Conservation (phyloP, 805 yeast species). For the Starmerella ratchasimensis region DNA sequence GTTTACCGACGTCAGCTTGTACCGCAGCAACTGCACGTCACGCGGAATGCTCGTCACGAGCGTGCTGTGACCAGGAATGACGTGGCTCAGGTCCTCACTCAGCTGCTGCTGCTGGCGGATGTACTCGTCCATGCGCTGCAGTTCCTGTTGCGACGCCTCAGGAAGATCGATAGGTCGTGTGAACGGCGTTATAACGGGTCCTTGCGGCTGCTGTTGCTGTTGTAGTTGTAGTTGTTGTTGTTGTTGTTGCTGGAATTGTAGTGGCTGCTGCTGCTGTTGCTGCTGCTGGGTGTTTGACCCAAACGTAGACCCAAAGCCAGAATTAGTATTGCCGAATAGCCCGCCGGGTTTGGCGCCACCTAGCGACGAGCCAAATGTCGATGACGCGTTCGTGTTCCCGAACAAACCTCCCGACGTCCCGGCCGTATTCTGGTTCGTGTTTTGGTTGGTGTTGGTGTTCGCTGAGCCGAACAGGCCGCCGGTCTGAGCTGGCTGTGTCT, state of each 20-base stretch:
- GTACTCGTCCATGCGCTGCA: constrained; percentile 43
- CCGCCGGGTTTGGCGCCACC: too few relatives aligned
- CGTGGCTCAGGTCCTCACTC: constrained; percentile 36
- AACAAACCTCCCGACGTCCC: not conserved
- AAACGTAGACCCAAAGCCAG: too few relatives aligned
- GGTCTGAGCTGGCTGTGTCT: too few relatives aligned
- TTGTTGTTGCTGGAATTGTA: constrained; percentile 11
- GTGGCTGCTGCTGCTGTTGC: constrained; percentile 4
- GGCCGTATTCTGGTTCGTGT: not conserved
- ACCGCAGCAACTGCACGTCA: constrained; percentile 39
- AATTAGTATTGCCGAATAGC: not conserved
- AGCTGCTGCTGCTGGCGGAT: constrained; percentile 40
- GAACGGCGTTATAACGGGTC: constrained; percentile 36
- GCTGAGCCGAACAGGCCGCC: not conserved
- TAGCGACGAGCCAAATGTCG: too few relatives aligned
- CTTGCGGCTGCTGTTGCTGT: constrained; percentile 18
- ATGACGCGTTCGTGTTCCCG: too few relatives aligned
- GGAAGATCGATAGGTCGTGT: constrained; percentile 49
- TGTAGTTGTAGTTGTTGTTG: constrained; percentile 16
- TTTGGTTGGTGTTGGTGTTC: not conserved
- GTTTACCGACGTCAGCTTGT: constrained; percentile 36
- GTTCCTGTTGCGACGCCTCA: constrained; percentile 37
- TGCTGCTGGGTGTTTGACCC: constrained; percentile 4
- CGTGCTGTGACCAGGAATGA: constrained; percentile 31
- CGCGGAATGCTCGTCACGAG: constrained; percentile 38